Evolutionary conservation across 2,329 filamentous ascomycete species (phyloP).

Genomic region (Aspergillus candidus): DNA sequence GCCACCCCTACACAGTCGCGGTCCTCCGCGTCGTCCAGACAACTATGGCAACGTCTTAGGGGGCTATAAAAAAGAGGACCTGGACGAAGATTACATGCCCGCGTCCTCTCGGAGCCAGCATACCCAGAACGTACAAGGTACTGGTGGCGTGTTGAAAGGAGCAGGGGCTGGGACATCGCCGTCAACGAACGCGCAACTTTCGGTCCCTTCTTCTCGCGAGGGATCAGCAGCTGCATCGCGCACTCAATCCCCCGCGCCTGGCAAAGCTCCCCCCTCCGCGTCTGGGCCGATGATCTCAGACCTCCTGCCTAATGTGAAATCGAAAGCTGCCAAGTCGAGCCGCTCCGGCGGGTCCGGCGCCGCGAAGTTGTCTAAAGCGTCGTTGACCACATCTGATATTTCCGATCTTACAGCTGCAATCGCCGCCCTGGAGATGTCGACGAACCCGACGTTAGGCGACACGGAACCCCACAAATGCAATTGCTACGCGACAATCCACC

Average conservation of each 20-base stretch:
- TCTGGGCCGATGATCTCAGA: constrained; percentile 80
- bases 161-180: constrained; percentile 25
- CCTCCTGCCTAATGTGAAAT: constrained; percentile 52
- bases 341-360: constrained; percentile 63
- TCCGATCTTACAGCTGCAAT: constrained; percentile 69
- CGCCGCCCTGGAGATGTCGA: constrained; percentile 80
- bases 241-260: constrained; percentile 35
- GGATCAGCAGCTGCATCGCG: constrained; percentile 43
- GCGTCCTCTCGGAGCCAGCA: constrained; percentile 33
- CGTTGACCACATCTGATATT: constrained; percentile 44
- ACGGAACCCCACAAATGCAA: constrained; percentile 64
- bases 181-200: constrained; percentile 25
- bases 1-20: constrained; percentile 54
- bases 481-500: constrained; percentile 82
- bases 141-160: constrained; percentile 13
- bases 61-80: constrained; percentile 68
- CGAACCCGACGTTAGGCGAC: constrained; percentile 66
- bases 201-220: constrained; percentile 29
- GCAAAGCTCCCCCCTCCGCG: constrained; percentile 58
- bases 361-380: constrained; percentile 57
- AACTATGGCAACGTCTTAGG: constrained; percentile 60
- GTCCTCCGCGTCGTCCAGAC: constrained; percentile 57
- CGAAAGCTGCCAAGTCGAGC: constrained; percentile 61
- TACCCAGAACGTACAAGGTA: constrained; percentile 25
- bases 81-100: constrained; percentile 67